These are phyloP conservation scores for Sporothrix globosa DNA, from an alignment of 2,329 filamentous ascomycete species.

Conservation along the genomic window DNA sequence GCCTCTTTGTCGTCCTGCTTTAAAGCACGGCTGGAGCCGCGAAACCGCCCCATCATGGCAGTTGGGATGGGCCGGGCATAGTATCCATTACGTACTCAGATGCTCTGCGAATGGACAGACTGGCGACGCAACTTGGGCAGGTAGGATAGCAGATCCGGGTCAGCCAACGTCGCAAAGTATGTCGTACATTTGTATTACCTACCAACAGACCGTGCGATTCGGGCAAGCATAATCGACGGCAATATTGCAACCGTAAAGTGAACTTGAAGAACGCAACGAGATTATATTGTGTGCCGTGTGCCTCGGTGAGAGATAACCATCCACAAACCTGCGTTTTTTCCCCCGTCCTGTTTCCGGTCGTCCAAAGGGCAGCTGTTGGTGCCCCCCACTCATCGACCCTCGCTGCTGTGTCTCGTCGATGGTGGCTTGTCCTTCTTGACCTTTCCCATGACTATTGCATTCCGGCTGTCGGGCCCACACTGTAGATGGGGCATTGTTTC, in stretches of 20 bases:
- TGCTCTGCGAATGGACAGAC: conserved; percentile 32
- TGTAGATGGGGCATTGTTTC: neutral
- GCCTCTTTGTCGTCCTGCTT: neutral
- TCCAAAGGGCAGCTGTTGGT: neutral
- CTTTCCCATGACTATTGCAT: too few species aligned
- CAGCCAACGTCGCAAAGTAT: neutral
- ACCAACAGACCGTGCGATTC: neutral
- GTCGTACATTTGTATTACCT: neutral
- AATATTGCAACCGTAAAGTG: too few species aligned
- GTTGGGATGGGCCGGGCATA: neutral
- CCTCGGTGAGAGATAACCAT: neutral
- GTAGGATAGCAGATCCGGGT: conserved; percentile 10
- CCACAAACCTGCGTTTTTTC: neutral
- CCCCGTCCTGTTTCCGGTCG: conserved; percentile 21
- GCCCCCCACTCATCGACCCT: too few species aligned
- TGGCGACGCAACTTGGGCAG: conserved; percentile 27
- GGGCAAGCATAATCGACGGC: neutral
- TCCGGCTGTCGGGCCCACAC: neutral
- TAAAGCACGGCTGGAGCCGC: conserved; percentile 19
- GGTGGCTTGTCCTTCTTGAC: neutral
- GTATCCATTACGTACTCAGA: conserved; percentile 34
- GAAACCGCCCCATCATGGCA: neutral
- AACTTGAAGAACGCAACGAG: neutral
- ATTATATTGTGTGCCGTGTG: neutral
- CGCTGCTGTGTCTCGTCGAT: too few species aligned